Evolutionary conservation across 2,329 filamentous ascomycete genomes (phyloP).

Genomic region (Claviceps sorghi): DNA sequence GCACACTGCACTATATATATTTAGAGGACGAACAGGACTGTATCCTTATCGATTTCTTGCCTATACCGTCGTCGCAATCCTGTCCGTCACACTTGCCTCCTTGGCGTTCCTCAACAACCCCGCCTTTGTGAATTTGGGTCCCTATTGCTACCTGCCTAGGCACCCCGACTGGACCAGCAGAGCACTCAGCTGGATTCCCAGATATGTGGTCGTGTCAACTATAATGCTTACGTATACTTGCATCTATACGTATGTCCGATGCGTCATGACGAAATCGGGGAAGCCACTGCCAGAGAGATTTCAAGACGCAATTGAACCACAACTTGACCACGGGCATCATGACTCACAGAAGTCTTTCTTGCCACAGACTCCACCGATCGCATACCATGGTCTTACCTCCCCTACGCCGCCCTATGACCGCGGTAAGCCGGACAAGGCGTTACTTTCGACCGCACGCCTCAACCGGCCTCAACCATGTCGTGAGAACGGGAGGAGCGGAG

Average conservation of each 20-base stretch:
- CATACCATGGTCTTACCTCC: constrained; percentile 19
- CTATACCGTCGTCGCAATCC: constrained; percentile 39
- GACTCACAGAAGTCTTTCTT: constrained; percentile 5
- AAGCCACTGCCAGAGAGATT: constrained; percentile 4
- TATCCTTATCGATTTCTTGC: constrained; percentile 51
- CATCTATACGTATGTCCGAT: constrained; percentile 54
- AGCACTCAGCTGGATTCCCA: constrained; percentile 57
- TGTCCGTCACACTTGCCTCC: constrained; percentile 45
- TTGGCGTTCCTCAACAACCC: constrained; percentile 46
- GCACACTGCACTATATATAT: constrained; percentile 59
- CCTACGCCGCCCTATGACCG: constrained; percentile 12
- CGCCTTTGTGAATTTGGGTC: constrained; percentile 47
- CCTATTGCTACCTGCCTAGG: constrained; percentile 56
- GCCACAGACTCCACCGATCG: constrained; percentile 17
- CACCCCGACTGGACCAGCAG: constrained; percentile 54
- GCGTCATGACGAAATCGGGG: constrained; percentile 26
- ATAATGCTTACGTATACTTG: constrained; percentile 52
- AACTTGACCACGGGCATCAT: constrained; percentile 5
- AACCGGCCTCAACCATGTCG: background rate
- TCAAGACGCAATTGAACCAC: background rate
- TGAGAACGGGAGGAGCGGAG: background rate
- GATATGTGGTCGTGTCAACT: constrained; percentile 51
- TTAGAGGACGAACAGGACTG: constrained; percentile 48
- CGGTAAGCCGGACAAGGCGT: constrained; percentile 7
- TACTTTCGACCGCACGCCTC: background rate